phyloP scores from a whole-genome alignment of 164 flowering plant species.

The Cinnamomum micranthum region DNA sequence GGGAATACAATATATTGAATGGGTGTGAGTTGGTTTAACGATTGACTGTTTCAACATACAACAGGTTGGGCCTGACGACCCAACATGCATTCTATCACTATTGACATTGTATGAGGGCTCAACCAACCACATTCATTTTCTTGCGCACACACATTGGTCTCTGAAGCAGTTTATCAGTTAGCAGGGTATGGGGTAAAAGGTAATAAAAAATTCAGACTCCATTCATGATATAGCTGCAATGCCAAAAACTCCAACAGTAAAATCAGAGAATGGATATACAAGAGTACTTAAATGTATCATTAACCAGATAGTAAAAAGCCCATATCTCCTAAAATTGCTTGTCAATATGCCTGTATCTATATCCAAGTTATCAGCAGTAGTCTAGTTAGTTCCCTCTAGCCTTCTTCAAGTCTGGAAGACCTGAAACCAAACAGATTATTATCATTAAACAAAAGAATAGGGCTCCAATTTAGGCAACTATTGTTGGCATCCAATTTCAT shows the following conservation, averaged over 20 bases:
- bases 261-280: background rate
- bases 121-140: no score
- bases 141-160: no score
- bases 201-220: background rate
- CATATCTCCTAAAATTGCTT: background rate
- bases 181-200: background rate
- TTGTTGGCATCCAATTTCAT: background rate
- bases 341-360: background rate
- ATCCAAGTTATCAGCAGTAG: background rate
- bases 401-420: constrained; percentile 88
- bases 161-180: no score
- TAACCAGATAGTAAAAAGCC: background rate
- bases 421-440: constrained; percentile 29
- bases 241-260: background rate
- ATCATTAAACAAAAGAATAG: background rate
- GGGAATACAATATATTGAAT: no score
- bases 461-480: background rate
- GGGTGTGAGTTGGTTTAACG: no score
- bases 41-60: no score
- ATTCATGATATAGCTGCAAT: background rate
- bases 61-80: no score
- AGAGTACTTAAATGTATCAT: background rate
- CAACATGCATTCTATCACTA: no score
- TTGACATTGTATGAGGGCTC: no score
- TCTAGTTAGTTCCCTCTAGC: constrained; percentile 28